phyloP scores from a whole-genome alignment of 306 rosid species.

The Malus orientalis region DNA sequence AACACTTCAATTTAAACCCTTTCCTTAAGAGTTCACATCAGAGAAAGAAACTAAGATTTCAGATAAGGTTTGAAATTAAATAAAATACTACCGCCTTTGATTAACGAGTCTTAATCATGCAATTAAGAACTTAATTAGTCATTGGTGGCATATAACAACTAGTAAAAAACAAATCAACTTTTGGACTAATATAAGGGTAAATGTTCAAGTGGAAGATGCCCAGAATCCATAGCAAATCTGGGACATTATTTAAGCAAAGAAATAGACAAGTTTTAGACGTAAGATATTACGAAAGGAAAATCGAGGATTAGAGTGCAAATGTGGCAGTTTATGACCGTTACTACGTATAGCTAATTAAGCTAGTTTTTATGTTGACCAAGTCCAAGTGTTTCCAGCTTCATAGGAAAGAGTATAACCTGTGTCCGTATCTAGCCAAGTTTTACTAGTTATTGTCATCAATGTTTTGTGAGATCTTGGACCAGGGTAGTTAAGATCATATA shows the following conservation, averaged over 20 bases:
- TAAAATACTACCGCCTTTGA: background rate
- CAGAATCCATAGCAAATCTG: conserved; percentile 8
- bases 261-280: background rate
- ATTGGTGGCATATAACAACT: background rate
- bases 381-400: background rate
- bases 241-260: background rate
- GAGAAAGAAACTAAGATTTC: background rate
- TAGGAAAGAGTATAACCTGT: background rate
- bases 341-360: background rate
- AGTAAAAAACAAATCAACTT: background rate
- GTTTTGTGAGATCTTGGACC: background rate
- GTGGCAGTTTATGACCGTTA: background rate
- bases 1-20: background rate
- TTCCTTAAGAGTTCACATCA: background rate
- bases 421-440: background rate
- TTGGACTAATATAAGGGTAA: background rate
- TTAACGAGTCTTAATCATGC: conserved; percentile 1
- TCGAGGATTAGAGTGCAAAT: background rate
- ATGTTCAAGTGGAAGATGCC: background rate
- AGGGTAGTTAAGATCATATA: background rate
- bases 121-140: background rate
- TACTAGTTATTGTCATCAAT: background rate
- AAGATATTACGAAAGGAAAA: background rate
- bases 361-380: background rate
- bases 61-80: no score